Evolutionary conservation across 2,329 filamentous ascomycete genomes (phyloP).

Genomic region (Parafenestella ontariensis): DNA sequence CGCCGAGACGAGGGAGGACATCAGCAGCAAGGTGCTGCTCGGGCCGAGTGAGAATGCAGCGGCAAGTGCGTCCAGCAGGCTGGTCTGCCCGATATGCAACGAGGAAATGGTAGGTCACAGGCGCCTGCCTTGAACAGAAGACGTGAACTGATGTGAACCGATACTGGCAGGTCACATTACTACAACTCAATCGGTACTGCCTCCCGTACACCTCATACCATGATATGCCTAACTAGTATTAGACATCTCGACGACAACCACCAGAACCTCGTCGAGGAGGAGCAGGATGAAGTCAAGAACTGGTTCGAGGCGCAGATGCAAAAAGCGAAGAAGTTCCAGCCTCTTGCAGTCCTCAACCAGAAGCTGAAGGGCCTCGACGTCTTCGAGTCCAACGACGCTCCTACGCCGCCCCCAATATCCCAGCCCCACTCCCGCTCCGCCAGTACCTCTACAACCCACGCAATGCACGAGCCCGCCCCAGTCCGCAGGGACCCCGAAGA

Average conservation of each 20-base stretch:
- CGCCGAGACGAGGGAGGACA: slow-evolving; percentile 72
- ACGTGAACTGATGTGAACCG: slow-evolving; percentile 37
- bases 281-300: slow-evolving; percentile 93
- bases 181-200: slow-evolving; percentile 76
- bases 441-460: slow-evolving; percentile 41
- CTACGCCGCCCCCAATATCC: slow-evolving; percentile 50
- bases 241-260: slow-evolving; percentile 88
- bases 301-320: slow-evolving; percentile 96
- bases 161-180: slow-evolving; percentile 81
- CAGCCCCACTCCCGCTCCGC: slow-evolving; percentile 31
- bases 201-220: slow-evolving; percentile 7
- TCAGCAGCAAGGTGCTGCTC: slow-evolving; percentile 80
- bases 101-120: slow-evolving; percentile 83
- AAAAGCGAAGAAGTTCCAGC: slow-evolving; percentile 92
- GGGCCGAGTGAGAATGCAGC: slow-evolving; percentile 64
- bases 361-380: slow-evolving; percentile 91
- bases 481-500: slow-evolving; percentile 78
- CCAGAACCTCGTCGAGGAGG: slow-evolving; percentile 84
- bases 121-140: slow-evolving; percentile 11
- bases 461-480: slow-evolving; percentile 40
- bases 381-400: slow-evolving; percentile 87
- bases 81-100: slow-evolving; percentile 96
- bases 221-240: slow-evolving; percentile 19
- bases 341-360: slow-evolving; percentile 88
- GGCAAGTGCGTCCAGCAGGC: slow-evolving; percentile 67